phyloP scores from a whole-genome alignment of 495 filamentous ascomycete genomes.

The Daldinia decipiens region DNA sequence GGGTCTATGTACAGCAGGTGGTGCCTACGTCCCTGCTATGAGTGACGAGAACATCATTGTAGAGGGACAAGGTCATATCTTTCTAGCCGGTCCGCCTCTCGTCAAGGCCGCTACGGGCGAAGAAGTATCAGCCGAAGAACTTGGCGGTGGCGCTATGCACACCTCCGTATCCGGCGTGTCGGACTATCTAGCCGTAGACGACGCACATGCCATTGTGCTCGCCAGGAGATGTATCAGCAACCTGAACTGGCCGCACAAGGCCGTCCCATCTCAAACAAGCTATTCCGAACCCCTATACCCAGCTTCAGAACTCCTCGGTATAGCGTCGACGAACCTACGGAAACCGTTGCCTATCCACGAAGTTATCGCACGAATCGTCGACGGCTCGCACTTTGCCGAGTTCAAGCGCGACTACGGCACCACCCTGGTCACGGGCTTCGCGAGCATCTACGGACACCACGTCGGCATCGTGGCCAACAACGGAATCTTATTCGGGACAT shows the following conservation, averaged over 20 bases:
- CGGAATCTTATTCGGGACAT: slow-evolving; percentile 94
- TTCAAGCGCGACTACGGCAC: slow-evolving; percentile 94
- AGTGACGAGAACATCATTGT: slow-evolving; percentile 98
- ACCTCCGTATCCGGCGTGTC: slow-evolving; percentile 92
- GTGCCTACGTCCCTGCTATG: slow-evolving; percentile 97
- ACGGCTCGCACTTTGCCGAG: slow-evolving; percentile 88
- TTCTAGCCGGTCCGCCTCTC: slow-evolving; percentile 92
- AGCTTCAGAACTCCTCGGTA: slow-evolving; percentile 81
- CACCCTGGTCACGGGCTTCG: slow-evolving; percentile 94
- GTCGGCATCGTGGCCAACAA: slow-evolving; percentile 97
- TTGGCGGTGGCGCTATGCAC: slow-evolving; percentile 94
- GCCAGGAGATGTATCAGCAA: slow-evolving; percentile 86
- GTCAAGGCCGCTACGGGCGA: slow-evolving; percentile 98
- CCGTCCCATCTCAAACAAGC: slow-evolving; percentile 30
- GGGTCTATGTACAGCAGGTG: slow-evolving; percentile 96
- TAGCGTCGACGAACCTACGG: slow-evolving; percentile 88
- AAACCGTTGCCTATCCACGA: slow-evolving; percentile 86
- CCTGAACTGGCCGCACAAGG: slow-evolving; percentile 77
- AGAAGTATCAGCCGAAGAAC: slow-evolving; percentile 88
- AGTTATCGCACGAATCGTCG: slow-evolving; percentile 93
- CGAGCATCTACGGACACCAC: slow-evolving; percentile 85
- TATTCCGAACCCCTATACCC: slow-evolving; percentile 82
- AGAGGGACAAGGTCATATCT: slow-evolving; percentile 92
- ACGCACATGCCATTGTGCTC: slow-evolving; percentile 90
- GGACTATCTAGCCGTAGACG: slow-evolving; percentile 94